These are phyloP conservation scores for Lachnellula arida DNA, from an alignment of 2,329 filamentous ascomycete genomes.

Conservation along the genomic window DNA sequence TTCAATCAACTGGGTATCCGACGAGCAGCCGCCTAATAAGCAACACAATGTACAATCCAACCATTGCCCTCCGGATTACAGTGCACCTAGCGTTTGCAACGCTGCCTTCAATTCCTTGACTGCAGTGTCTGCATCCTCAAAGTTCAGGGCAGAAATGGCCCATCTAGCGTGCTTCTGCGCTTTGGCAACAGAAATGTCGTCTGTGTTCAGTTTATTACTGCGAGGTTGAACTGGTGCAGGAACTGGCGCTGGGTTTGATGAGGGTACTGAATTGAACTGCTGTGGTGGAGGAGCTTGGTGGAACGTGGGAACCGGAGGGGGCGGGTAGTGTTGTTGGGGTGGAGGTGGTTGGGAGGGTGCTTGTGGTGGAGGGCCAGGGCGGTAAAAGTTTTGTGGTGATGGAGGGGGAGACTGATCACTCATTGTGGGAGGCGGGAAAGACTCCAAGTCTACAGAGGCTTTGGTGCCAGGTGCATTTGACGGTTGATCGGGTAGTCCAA, in stretches of 20 bases:
- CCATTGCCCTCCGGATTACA: slow-evolving; percentile 8
- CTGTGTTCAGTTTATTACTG: slow-evolving; percentile 44
- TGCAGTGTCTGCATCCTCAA: slow-evolving; percentile 90
- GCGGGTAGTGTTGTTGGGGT: slow-evolving; percentile 2
- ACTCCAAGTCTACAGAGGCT: slow-evolving; percentile 29
- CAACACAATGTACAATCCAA: slow-evolving; percentile 4
- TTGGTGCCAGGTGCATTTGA: slow-evolving; percentile 19
- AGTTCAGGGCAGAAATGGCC: slow-evolving; percentile 94
- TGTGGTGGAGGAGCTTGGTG: slow-evolving; percentile 9
- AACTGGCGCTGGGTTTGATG: slow-evolving; percentile 25
- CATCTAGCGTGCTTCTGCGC: slow-evolving; percentile 96
- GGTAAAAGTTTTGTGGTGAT: slow-evolving; percentile 35
- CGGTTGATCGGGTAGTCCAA: slow-evolving; percentile 26
- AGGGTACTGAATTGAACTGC: slow-evolving; percentile 1
- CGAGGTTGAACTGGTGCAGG: slow-evolving; percentile 24
- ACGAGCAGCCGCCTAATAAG: background rate
- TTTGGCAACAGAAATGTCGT: slow-evolving; percentile 66
- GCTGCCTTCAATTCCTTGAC: slow-evolving; percentile 78
- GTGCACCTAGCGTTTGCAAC: slow-evolving; percentile 40
- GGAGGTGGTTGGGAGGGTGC: slow-evolving; percentile 29
- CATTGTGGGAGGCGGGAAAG: slow-evolving; percentile 31
- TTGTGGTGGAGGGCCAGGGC: slow-evolving; percentile 17
- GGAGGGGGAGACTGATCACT: slow-evolving; percentile 5
- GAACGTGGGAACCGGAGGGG: slow-evolving; percentile 9
- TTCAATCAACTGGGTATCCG: slow-evolving; percentile 5